Evolutionary conservation across 148 eudicot genomes (phyloP).

Genomic region (Cornus suecica): DNA sequence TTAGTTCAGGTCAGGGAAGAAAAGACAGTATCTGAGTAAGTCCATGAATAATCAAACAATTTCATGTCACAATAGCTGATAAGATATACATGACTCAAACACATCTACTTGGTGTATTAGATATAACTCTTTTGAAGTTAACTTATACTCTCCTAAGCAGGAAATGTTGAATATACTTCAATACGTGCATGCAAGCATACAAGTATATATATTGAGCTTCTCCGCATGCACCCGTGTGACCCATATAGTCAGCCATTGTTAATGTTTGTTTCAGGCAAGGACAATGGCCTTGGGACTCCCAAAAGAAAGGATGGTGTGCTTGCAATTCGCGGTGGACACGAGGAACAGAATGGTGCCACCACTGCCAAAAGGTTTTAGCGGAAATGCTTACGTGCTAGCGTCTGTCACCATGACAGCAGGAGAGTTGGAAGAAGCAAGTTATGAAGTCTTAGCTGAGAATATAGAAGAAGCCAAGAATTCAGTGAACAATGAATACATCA

Average conservation of each 20-base stretch:
- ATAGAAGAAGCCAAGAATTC: slow-evolving; percentile 6
- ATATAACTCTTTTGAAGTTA: too few relatives aligned
- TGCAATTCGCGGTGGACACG: slow-evolving; percentile 11
- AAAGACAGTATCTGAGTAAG: too few relatives aligned
- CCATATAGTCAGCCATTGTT: neutral
- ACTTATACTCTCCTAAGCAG: too few relatives aligned
- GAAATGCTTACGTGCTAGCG: slow-evolving; percentile 4
- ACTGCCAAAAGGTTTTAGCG: slow-evolving; percentile 4
- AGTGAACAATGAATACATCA: neutral
- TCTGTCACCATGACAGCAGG: neutral
- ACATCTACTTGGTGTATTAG: too few relatives aligned
- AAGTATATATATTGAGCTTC: too few relatives aligned
- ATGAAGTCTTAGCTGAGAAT: slow-evolving; percentile 3
- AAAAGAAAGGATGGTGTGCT: slow-evolving; percentile 4
- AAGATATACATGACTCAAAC: too few relatives aligned
- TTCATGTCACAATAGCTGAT: too few relatives aligned
- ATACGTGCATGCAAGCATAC: too few relatives aligned
- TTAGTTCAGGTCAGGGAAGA: too few relatives aligned
- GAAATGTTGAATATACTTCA: too few relatives aligned
- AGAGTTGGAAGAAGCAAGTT: slow-evolving; percentile 8
- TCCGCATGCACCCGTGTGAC: too few relatives aligned
- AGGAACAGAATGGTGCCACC: slow-evolving; percentile 9
- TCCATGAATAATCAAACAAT: too few relatives aligned
- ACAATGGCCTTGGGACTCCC: neutral
- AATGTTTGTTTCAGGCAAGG: slow-evolving; percentile 3